Evolutionary conservation across 768 basidiomycete genomes (phyloP).

Genomic region (Pleurotus sapidus): DNA sequence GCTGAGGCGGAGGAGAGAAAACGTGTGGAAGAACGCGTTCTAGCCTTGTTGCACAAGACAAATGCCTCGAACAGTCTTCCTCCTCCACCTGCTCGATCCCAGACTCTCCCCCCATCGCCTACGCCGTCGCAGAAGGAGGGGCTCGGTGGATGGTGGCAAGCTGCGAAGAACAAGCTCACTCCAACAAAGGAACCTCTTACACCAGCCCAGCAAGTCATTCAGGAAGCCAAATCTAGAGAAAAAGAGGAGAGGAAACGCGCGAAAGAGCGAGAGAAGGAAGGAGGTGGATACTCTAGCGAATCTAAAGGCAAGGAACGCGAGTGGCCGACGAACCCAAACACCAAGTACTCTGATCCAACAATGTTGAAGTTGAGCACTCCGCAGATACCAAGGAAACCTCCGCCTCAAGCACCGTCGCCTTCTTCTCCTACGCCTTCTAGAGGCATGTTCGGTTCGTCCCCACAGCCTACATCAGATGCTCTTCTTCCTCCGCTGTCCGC

Average conservation of each 20-base stretch:
- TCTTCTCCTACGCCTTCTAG: slow-evolving; percentile 65
- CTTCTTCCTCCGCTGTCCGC: slow-evolving; percentile 36
- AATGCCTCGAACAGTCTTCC: slow-evolving; percentile 34
- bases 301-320: slow-evolving; percentile 38
- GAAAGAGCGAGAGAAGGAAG: slow-evolving; percentile 55
- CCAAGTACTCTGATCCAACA: slow-evolving; percentile 57
- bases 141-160: slow-evolving; percentile 62
- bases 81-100: slow-evolving; percentile 61
- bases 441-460: neutral
- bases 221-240: slow-evolving; percentile 67
- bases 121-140: slow-evolving; percentile 62
- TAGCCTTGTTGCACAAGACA: slow-evolving; percentile 65
- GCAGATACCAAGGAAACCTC: slow-evolving; percentile 39
- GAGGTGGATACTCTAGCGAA: slow-evolving; percentile 46
- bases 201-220: slow-evolving; percentile 80
- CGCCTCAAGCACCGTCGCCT: slow-evolving; percentile 50
- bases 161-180: slow-evolving; percentile 72
- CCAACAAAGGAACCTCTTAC: slow-evolving; percentile 79
- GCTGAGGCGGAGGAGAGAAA: slow-evolving; percentile 69
- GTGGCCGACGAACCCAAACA: slow-evolving; percentile 54
- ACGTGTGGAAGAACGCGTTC: slow-evolving; percentile 68
- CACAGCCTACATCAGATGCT: neutral
- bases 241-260: slow-evolving; percentile 50
- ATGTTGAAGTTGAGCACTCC: slow-evolving; percentile 54
- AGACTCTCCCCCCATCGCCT: slow-evolving; percentile 62